Percentiles rank a stretch among this genome's conserved stretches.
Conservation (phyloP, 106 monocot species). For the Acanthochlamys bracteata region DNA sequence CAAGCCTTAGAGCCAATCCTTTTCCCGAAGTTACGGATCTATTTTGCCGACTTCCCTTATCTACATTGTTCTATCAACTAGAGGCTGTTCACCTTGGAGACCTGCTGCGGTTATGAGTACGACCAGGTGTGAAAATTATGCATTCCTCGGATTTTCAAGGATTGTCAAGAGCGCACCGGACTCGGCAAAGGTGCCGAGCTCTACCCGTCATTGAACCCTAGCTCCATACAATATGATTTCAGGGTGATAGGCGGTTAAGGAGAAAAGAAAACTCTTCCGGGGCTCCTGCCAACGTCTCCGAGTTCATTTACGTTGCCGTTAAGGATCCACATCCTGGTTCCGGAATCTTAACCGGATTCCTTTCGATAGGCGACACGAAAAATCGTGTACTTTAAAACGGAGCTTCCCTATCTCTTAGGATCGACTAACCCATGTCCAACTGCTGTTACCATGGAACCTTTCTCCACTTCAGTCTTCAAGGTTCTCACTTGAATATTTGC, state of each 20-base stretch:
- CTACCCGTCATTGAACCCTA: conserved; percentile 8
- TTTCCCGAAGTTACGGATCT: conserved; percentile 28
- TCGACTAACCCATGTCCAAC: conserved; percentile 26
- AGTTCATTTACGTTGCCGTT: conserved; percentile 7
- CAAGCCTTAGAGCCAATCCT: conserved; percentile 34
- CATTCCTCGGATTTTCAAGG: conserved; percentile 25
- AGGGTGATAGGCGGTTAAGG: conserved; percentile 2
- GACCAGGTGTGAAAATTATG: conserved; percentile 18
- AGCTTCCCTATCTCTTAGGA: conserved; percentile 17
- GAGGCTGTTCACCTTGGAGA: conserved; percentile 35
- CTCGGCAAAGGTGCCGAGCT: neutral
- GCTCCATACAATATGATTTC: conserved; percentile 4
- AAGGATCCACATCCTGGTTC: conserved; percentile 17
- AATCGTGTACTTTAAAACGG: conserved; percentile 13
- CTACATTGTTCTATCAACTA: conserved; percentile 29
- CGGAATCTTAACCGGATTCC: conserved; percentile 27
- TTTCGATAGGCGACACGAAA: conserved; percentile 14
- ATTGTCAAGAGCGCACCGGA: neutral
- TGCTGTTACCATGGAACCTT: conserved; percentile 23
- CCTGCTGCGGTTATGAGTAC: conserved; percentile 30
- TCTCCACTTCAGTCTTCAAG: conserved; percentile 23
- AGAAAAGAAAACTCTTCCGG: conserved; percentile 29
- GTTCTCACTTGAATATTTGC: conserved; percentile 52
- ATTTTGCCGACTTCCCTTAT: conserved; percentile 32
- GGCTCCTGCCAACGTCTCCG: conserved; percentile 12